phyloP scores from a whole-genome alignment of 371 early-diverging fungal species.

The Agmasoma carcini region DNA sequence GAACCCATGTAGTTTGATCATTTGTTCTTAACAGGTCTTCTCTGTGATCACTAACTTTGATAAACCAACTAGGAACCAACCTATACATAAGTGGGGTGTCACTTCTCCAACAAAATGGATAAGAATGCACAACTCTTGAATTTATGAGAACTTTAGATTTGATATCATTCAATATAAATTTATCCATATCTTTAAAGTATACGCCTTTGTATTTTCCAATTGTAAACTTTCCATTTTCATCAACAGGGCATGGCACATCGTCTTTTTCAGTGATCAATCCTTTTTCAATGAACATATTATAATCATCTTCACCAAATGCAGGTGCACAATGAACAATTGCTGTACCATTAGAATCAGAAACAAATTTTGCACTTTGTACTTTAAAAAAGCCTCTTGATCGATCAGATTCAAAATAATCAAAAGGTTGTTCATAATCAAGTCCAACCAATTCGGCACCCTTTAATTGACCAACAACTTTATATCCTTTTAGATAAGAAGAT shows the following conservation, averaged over 20 bases:
- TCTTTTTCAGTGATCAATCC: slow-evolving; percentile 71
- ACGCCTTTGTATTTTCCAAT: slow-evolving; percentile 58
- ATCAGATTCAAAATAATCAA: slow-evolving; percentile 62
- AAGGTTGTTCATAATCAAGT: slow-evolving; percentile 74
- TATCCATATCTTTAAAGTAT: slow-evolving; percentile 93
- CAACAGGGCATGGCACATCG: slow-evolving; percentile 74
- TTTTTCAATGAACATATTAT: slow-evolving; percentile 72
- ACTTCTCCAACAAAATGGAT: slow-evolving; percentile 90
- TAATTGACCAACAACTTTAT: slow-evolving; percentile 62
- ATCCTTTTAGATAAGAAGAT: slow-evolving; percentile 50
- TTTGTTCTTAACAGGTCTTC: slow-evolving; percentile 76
- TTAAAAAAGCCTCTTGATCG: slow-evolving; percentile 63
- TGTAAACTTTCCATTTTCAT: slow-evolving; percentile 77
- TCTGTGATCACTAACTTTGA: slow-evolving; percentile 69
- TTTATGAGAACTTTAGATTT: slow-evolving; percentile 44
- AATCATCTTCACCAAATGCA: slow-evolving; percentile 99
- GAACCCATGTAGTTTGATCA: slow-evolving; percentile 82
- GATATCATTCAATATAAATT: slow-evolving; percentile 65
- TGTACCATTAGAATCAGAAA: slow-evolving; percentile 86
- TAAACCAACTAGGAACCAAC: slow-evolving; percentile 95
- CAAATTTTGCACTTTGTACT: slow-evolving; percentile 74
- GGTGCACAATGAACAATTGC: slow-evolving; percentile 99
- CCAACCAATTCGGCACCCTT: slow-evolving; percentile 71
- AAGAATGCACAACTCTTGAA: slow-evolving; percentile 63
- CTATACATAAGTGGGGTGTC: slow-evolving; percentile 95